phyloP scores from a whole-genome alignment of 495 filamentous ascomycete genomes.

The Neurospora sp. region DNA sequence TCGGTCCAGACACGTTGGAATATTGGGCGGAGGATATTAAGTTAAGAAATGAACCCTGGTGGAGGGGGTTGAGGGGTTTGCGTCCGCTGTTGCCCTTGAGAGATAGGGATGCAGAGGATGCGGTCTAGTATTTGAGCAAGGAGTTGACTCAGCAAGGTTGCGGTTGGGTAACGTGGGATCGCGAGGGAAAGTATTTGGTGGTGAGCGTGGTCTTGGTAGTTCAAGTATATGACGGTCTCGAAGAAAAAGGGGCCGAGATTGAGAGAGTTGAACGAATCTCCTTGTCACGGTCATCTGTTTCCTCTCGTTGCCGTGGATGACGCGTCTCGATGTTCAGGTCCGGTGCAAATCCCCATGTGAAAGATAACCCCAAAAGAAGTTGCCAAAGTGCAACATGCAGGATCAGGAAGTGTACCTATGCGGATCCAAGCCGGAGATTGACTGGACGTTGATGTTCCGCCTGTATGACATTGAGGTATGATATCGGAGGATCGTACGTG shows the following conservation, averaged over 20 bases:
- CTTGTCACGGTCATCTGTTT: not conserved
- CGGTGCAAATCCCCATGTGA: not conserved
- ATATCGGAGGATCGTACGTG: not conserved
- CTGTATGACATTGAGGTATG: not conserved
- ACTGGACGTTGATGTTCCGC: not conserved
- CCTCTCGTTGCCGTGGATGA: not conserved
- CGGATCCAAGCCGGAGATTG: not conserved
- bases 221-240: not conserved
- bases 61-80: not conserved
- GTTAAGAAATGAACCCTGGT: not conserved
- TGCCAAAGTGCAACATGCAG: not conserved
- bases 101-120: not conserved
- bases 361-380: not conserved
- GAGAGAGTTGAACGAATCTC: not conserved
- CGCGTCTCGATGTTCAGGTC: not conserved
- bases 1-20: not conserved
- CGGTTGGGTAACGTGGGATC: not conserved
- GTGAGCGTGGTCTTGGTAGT: not conserved
- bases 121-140: not conserved
- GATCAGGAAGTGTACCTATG: not conserved
- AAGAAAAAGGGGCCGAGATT: not conserved
- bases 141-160: not conserved
- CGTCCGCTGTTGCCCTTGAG: not conserved
- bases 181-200: not conserved
- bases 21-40: accelerated